Evolutionary conservation across 441 rosid species (phyloP).

Genomic region (Hura crepitans): DNA sequence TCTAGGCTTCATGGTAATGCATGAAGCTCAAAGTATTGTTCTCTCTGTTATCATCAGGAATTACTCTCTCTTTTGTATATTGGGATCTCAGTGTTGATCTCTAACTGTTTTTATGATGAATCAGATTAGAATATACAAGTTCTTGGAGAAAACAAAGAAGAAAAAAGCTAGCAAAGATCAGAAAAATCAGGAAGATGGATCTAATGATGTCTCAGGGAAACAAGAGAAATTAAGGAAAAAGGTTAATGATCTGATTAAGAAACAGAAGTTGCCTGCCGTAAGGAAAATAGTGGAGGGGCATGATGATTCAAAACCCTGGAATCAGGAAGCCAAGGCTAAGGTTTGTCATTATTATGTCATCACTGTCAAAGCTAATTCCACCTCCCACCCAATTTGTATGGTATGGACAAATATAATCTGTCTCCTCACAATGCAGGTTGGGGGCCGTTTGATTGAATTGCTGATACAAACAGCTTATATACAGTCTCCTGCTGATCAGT

Average conservation of each 20-base stretch:
- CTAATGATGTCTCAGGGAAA: constrained; percentile 37
- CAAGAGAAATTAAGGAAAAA: constrained; percentile 60
- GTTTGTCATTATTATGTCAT: constrained; percentile 37
- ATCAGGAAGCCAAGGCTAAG: constrained; percentile 69
- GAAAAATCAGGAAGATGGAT: constrained; percentile 39
- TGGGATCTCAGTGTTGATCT: constrained; percentile 11
- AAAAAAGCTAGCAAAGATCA: constrained; percentile 35
- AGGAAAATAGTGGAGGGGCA: constrained; percentile 64
- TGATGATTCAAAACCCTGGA: constrained; percentile 76
- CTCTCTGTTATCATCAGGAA: neutral
- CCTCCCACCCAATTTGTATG: constrained; percentile 12
- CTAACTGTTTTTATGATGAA: constrained; percentile 18
- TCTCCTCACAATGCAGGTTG: constrained; percentile 53
- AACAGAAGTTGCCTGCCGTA: constrained; percentile 68
- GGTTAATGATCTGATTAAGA: constrained; percentile 66
- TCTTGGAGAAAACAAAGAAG: constrained; percentile 72
- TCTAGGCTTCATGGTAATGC: neutral
- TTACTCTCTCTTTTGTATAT: neutral
- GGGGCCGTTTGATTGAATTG: constrained; percentile 79
- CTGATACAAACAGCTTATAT: constrained; percentile 71
- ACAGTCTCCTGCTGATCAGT: constrained; percentile 68
- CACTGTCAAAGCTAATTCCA: neutral
- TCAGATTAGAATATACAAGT: constrained; percentile 65
- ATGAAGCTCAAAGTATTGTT: neutral
- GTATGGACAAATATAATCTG: constrained; percentile 20